Base-by-base conservation (phyloP, 164 flowering plant species). In the Buxus sempervirens region DNA sequence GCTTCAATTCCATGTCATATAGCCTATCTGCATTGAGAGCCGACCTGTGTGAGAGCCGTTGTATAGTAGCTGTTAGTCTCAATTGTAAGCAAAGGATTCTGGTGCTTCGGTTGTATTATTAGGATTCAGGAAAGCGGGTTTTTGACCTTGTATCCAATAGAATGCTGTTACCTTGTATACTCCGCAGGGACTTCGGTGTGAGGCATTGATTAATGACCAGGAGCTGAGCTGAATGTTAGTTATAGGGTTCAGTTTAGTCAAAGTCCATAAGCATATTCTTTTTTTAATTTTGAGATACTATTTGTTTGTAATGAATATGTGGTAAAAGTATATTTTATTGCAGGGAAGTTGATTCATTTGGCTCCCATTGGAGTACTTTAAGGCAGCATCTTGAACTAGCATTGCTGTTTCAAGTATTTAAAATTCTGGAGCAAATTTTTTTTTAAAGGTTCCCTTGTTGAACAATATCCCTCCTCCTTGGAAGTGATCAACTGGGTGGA, bases 171-270 rank as follows among this genome's bases (percentile, higher is more conserved):
- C 32, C n/a, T 45, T 51, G 58, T 70, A 60, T 54, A 25, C 66
- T 59, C 42, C 27, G 49, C 49, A 38, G 49, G 28, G 25, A 60
- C 23, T 42, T 24, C 38, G 59, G 64, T 32, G 36, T 55, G 25
- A 64, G 56, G 55, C 64, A 28, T 62, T 58, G 54, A 24, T 56
- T 65, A 60, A 68, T 62, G 57, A 61, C 45, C 65, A 45, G 23
- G 14, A 28, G 15, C 67, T 54, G 63, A 68, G 79, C 78, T 71
- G 75, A 76, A 73, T 69, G 62, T 23, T 70, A 68, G 57, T 77
- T 75, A 76, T 60, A 66, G 73, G 60, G 51, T 73, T 68, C 79
- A 60, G 82, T 75, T 75, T 75, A 72, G 63, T 53, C 59, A 65
- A 75, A 67, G 64, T 70, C 60, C 42, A 68, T 67, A 58, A 58